Base-by-base conservation (phyloP, 2,329 filamentous ascomycete species). In the Malbranchea cinnamomea region DNA sequence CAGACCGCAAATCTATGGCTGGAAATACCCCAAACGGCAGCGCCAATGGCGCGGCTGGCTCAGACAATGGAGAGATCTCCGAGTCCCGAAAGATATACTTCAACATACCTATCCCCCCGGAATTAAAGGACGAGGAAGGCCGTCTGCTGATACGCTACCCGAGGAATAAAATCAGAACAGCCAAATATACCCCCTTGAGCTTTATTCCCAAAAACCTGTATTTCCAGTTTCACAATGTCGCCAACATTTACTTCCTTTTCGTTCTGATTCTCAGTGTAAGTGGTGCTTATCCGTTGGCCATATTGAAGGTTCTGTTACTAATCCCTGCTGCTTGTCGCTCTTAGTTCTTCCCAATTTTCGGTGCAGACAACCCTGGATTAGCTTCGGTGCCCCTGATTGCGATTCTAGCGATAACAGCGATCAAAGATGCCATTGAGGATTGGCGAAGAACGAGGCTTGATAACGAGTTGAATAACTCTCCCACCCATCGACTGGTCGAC, bases 161-260 rank as follows among this genome's bases (percentile, higher is more conserved):
- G 28, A 69, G 87, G 42, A 98, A 98, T 65, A 98, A 98, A 66
- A 93, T 98, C 53, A 71, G 91, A 44, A 98, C 89, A 3, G 82
- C 89, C 36, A 98, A 95, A 59, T 98, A 98, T 56, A 98, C 89
- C 5, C 78, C 91, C 6, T 57, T 98, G 39, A 92, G 81, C 36
- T 98, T 98, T 57, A 56, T 98, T 16, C 89, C 89, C 9, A 95
- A 95, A 62, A 95, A 98, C 57, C 52, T 98, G 48, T 98, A 78
- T 74, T 82, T 92, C 41, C 91, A 98, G 56, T 95, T 98, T 51
- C 87, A 98, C 59, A 95, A 95, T 50, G 78, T 98, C 47, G 89
- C 89, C 49, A 98, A 98, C 55, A 78, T 95, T 31, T 98, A 95
- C 60, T 98, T 98, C 68, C 65, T 95, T 44, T 94, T 95, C 59